These are phyloP conservation scores for Macadamia tetraphylla DNA, from an alignment of 164 flowering plant species.

Conservation along the genomic window DNA sequence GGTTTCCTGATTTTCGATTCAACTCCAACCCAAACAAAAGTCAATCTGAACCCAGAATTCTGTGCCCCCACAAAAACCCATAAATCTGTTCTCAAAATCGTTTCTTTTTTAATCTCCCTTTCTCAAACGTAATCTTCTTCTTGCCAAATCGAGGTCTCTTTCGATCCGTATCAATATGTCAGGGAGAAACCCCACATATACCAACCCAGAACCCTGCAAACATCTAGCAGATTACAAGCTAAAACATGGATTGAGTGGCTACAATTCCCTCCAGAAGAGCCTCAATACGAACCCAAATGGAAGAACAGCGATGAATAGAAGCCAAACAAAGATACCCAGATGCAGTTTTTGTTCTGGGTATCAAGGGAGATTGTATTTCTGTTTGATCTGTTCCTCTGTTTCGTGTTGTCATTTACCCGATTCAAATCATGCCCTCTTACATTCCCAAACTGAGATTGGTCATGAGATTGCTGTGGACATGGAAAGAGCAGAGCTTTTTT, in stretches of 20 bases:
- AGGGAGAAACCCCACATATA: constrained; percentile 28
- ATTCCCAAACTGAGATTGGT: constrained; percentile 35
- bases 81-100: not conserved
- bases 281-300: constrained; percentile 47
- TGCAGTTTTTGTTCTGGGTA: constrained; percentile 52
- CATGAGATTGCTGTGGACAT: constrained; percentile 65
- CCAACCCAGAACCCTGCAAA: constrained; percentile 58
- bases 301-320: constrained; percentile 29
- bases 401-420: constrained; percentile 35
- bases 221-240: constrained; percentile 73
- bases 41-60: not conserved
- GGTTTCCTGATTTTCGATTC: constrained; percentile 7
- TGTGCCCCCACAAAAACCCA: not conserved
- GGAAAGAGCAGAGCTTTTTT: constrained; percentile 76
- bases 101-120: not conserved
- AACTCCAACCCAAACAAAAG: not conserved
- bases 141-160: constrained; percentile 12
- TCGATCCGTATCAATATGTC: constrained; percentile 30
- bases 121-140: not conserved
- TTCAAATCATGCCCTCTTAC: constrained; percentile 50
- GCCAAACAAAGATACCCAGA: constrained; percentile 41
- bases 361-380: constrained; percentile 54
- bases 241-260: constrained; percentile 47
- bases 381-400: constrained; percentile 68
- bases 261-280: constrained; percentile 40